Evolutionary conservation across 208 protist species (phyloP).

Genomic region (Angomonas deanei): DNA sequence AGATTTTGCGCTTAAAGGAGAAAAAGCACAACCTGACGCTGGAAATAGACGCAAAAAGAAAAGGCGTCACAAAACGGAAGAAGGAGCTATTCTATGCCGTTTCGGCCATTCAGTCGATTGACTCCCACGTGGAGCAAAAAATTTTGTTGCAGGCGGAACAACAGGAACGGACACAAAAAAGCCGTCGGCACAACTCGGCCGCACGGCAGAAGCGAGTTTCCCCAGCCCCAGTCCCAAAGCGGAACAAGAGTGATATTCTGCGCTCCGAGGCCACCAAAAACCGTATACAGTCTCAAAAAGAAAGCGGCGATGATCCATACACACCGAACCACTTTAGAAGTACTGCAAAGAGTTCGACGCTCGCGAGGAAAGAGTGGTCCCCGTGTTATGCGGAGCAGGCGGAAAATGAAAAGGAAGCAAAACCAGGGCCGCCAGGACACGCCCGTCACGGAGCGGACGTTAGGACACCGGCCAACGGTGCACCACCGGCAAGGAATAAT

Average conservation of each 20-base stretch:
- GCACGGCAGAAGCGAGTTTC: background rate
- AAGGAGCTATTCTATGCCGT: constrained; percentile 68
- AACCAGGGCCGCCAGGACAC: too few relatives aligned
- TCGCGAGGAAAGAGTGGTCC: too few relatives aligned
- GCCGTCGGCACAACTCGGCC: background rate
- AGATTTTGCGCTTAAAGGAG: constrained; percentile 30
- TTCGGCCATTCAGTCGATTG: constrained; percentile 39
- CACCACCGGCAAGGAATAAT: constrained; percentile 6
- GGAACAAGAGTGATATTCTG: background rate
- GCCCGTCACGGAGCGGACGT: background rate
- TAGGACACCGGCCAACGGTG: background rate
- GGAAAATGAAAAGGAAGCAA: too few relatives aligned
- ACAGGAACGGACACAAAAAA: constrained; percentile 25
- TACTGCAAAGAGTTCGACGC: too few relatives aligned
- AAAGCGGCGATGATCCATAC: background rate
- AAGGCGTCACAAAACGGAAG: constrained; percentile 46
- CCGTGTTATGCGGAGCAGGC: too few relatives aligned
- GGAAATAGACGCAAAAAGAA: constrained; percentile 13
- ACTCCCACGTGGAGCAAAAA: constrained; percentile 25
- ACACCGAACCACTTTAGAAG: background rate
- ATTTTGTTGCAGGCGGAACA: too few relatives aligned
- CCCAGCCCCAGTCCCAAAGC: background rate
- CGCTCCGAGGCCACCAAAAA: background rate
- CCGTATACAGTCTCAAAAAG: background rate
- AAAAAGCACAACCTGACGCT: constrained; percentile 24